These are phyloP conservation scores for Chaetoceros tenuissimus DNA, from an alignment of 108 stramenopile species.

Conservation along the genomic window DNA sequence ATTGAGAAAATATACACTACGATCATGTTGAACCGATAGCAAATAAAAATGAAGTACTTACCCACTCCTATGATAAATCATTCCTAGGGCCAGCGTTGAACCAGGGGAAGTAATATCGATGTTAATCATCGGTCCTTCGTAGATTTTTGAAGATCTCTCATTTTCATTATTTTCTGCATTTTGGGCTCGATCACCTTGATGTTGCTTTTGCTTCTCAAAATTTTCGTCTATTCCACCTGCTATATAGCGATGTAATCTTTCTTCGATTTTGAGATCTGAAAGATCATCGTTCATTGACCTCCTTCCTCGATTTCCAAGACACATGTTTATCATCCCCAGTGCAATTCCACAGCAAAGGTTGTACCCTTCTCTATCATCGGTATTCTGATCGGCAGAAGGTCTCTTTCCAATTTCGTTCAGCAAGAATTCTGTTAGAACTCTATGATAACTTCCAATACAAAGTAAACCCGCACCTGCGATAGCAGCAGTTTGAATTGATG, in stretches of 20 bases:
- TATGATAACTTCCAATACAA: conserved; percentile 84
- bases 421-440: conserved; percentile 97
- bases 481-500: conserved; percentile 83
- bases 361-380: conserved; percentile 83
- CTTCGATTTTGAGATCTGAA: conserved; percentile 89
- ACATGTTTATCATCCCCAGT: conserved; percentile 84
- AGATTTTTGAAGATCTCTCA: conserved; percentile 77
- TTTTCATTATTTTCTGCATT: conserved; percentile 13
- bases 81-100: conserved; percentile 86
- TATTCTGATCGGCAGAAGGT: conserved; percentile 61
- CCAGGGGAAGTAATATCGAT: conserved; percentile 94
- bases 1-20: background rate
- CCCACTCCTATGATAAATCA: conserved; percentile 88
- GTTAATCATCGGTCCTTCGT: conserved; percentile 83
- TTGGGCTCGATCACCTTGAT: conserved; percentile 34
- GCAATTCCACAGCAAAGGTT: conserved; percentile 86
- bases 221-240: conserved; percentile 64
- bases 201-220: conserved; percentile 28
- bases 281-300: conserved; percentile 33
- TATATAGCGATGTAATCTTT: conserved; percentile 81
- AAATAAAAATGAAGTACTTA: conserved; percentile 12
- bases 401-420: conserved; percentile 89
- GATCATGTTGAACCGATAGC: conserved; percentile 1
- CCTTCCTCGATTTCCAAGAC: conserved; percentile 39
- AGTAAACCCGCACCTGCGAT: conserved; percentile 87